phyloP scores from a whole-genome alignment of 768 basidiomycete genomes.

The Nevesoporus exiguus region DNA sequence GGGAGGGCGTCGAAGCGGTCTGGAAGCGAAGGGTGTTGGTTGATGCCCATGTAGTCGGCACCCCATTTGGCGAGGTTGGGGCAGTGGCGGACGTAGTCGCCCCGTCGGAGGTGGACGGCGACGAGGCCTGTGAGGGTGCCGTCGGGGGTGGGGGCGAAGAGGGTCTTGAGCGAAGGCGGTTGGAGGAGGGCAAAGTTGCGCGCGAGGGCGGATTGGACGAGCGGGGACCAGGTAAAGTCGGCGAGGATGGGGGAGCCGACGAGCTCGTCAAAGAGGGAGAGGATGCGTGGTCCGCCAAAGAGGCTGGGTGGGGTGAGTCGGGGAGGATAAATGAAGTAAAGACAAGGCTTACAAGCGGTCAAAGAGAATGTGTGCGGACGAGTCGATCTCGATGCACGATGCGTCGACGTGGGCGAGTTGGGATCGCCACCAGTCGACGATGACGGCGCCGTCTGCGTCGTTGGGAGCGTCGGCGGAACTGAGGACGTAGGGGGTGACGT shows the following conservation, averaged over 20 bases:
- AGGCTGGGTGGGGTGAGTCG: slow-evolving; percentile 31
- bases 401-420: slow-evolving; percentile 36
- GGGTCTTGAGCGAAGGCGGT: slow-evolving; percentile 21
- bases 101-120: slow-evolving; percentile 55
- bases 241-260: slow-evolving; percentile 46
- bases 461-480: slow-evolving; percentile 36
- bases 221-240: slow-evolving; percentile 52
- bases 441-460: slow-evolving; percentile 37
- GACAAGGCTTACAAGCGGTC: slow-evolving; percentile 42
- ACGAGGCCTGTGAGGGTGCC: slow-evolving; percentile 41
- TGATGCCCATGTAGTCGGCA: slow-evolving; percentile 48
- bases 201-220: slow-evolving; percentile 47
- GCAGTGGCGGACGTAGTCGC: slow-evolving; percentile 60
- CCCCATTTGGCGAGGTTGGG: slow-evolving; percentile 45
- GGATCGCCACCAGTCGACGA: slow-evolving; percentile 51
- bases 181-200: slow-evolving; percentile 46
- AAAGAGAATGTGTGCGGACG: slow-evolving; percentile 40
- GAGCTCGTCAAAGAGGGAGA: slow-evolving; percentile 44
- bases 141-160: slow-evolving; percentile 15
- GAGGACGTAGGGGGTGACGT: slow-evolving; percentile 31
- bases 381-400: slow-evolving; percentile 45
- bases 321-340: neutral
- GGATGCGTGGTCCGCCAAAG: slow-evolving; percentile 41
- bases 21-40: slow-evolving; percentile 37
- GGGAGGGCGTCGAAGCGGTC: slow-evolving; percentile 39